These are phyloP conservation scores for Fusarium mexicanum DNA, from an alignment of 2,329 filamentous ascomycete genomes.

Conservation along the genomic window DNA sequence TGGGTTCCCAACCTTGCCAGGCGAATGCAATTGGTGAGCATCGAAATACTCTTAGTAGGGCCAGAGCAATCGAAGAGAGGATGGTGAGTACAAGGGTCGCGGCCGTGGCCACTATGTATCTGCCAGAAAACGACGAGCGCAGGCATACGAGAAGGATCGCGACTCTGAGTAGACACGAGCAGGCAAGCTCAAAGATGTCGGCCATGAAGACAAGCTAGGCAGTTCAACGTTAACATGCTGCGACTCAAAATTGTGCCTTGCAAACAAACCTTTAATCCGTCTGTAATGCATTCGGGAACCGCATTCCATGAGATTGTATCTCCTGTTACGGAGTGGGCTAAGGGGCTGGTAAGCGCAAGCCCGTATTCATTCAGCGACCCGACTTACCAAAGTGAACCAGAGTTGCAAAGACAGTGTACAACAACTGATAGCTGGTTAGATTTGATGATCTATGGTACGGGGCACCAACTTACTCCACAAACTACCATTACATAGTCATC, in stretches of 20 bases:
- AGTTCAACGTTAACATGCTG: background rate
- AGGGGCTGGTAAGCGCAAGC: background rate
- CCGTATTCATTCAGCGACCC: too few relatives aligned
- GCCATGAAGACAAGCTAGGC: constrained; percentile 46
- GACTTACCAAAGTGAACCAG: constrained; percentile 22
- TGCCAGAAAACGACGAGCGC: constrained; percentile 48
- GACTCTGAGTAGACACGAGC: constrained; percentile 52
- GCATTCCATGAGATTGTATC: constrained; percentile 4
- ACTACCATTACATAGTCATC: constrained; percentile 54
- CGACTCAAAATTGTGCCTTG: background rate
- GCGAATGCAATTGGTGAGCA: constrained; percentile 52
- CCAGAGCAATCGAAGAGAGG: constrained; percentile 48
- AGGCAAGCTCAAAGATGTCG: constrained; percentile 50
- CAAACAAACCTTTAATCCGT: constrained; percentile 25
- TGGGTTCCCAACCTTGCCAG: constrained; percentile 39
- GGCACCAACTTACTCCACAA: constrained; percentile 43
- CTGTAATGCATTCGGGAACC: constrained; percentile 4
- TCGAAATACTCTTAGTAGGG: constrained; percentile 53
- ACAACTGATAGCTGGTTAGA: constrained; percentile 29
- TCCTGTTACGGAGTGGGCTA: constrained; percentile 15
- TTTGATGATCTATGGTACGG: background rate
- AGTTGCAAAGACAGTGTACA: constrained; percentile 36
- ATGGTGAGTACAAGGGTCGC: constrained; percentile 48
- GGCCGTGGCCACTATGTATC: constrained; percentile 48
- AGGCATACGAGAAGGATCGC: constrained; percentile 53